Evolutionary conservation across 2,329 filamentous ascomycete species (phyloP).

Genomic region (Delphinella strobiligena): DNA sequence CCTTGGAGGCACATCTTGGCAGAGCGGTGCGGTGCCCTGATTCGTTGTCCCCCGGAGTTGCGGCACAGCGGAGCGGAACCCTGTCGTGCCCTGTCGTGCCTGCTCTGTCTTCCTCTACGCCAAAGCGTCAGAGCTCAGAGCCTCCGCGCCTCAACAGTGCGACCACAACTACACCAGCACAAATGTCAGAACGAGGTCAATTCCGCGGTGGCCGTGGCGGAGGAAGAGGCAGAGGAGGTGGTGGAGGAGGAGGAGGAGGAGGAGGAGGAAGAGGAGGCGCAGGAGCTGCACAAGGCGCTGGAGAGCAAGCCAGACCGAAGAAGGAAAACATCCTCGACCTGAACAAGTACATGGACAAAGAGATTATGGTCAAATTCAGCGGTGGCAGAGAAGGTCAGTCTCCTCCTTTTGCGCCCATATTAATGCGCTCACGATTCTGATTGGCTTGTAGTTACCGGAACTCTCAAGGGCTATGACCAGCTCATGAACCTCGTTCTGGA

Average conservation of each 20-base stretch:
- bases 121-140: background rate
- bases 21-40: no score
- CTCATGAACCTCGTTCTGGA: conserved; percentile 97
- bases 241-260: conserved; percentile 26
- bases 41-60: no score
- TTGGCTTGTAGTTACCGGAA: conserved; percentile 87
- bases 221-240: conserved; percentile 31
- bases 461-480: conserved; percentile 89
- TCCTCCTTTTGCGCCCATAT: no score
- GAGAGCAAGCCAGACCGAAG: conserved; percentile 51
- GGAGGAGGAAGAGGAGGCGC: conserved; percentile 21
- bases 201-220: conserved; percentile 34
- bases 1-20: no score
- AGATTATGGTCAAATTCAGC: conserved; percentile 91
- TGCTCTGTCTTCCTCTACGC: no score
- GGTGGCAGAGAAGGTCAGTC: conserved; percentile 74
- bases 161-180: background rate
- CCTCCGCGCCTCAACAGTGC: background rate
- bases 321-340: conserved; percentile 98
- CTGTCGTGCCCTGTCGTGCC: no score
- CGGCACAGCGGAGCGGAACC: no score
- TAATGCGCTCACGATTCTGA: no score
- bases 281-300: conserved; percentile 17
- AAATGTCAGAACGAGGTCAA: conserved; percentile 45
- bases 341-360: conserved; percentile 93